Base-by-base conservation (phyloP, 129 eudicot species). In the Artemisia argyi region DNA sequence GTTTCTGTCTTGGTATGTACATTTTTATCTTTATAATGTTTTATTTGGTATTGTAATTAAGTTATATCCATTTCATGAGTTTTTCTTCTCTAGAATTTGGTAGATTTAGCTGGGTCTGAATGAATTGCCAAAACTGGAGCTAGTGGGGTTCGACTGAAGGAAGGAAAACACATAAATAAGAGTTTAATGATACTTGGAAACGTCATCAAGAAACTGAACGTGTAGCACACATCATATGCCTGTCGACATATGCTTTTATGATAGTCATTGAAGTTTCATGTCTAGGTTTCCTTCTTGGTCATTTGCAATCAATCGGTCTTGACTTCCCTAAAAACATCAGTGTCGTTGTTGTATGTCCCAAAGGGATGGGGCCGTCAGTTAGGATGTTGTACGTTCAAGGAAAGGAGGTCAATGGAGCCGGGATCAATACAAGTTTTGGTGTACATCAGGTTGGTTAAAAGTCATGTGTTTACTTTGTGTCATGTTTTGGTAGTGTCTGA, bases 281-380 rank as follows among this genome's bases (percentile, higher is more conserved):
- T n/a, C n/a, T n/a, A n/a, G 98, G 98, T 10, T 93, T 93, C 78
- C 96, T 93, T 66, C 82, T 93, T 56, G 98, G 98, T 19, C 98
- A 93, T 79, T 81, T 93, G 78, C 98, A 93, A 79, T 93, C 98
- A 57, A 9, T 76, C 20, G 97, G 89, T 20, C 90, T 83, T 68
- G 98, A 93, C 67, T 93, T 93, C 60, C 98, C 98, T 70, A 87
- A 93, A 68, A 76, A 93, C 81, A 76, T 93, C 11, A 90, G 98
- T 69, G 97, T 93, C 17, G 83, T 93, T 66, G 98, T 97, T 63
- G 98, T 93, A 19, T 93, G 98, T 67, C 98, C 98, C 20, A 93
- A 93, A 81, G 98, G 98, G 75, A 93, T 93, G 98, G 98, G 98
- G 6, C 98, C 98, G 16, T 93, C 98, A 18, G 98, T 93, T n/a